Conservation (phyloP, 208 protist genomes). For the Acanthamoeba castellanii region DNA sequence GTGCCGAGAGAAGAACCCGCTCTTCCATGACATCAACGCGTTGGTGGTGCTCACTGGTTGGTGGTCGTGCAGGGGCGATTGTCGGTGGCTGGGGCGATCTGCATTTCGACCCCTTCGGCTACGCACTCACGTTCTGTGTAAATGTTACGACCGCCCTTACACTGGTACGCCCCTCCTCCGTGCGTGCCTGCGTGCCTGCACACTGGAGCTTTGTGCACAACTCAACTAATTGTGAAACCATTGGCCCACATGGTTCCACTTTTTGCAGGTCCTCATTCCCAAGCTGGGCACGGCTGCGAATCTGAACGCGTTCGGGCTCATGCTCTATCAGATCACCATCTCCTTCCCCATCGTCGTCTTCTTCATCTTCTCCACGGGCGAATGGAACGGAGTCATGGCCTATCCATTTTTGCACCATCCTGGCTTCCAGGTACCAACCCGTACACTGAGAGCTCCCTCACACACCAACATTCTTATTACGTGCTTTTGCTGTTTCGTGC, state of each 20-base stretch:
- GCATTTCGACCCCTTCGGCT: conserved; percentile 32
- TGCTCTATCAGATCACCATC: conserved; percentile 54
- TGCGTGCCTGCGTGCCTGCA: too few relatives aligned
- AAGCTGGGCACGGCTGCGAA: conserved; percentile 11
- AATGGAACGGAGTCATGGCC: background rate
- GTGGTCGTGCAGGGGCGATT: background rate
- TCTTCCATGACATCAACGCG: background rate
- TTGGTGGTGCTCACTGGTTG: background rate
- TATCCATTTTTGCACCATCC: background rate
- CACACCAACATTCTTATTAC: too few relatives aligned
- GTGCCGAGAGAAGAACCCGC: background rate
- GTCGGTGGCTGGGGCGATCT: conserved; percentile 45
- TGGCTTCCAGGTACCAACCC: background rate
- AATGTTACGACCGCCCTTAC: conserved; percentile 19
- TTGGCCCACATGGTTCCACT: background rate
- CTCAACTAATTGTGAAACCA: background rate
- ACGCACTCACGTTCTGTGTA: background rate
- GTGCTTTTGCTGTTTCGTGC: too few relatives aligned
- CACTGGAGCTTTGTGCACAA: background rate
- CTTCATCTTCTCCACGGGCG: background rate
- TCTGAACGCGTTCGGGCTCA: conserved; percentile 17
- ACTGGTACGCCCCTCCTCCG: background rate
- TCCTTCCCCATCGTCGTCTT: conserved; percentile 11
- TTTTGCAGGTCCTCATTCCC: background rate
- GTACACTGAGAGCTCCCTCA: too few relatives aligned